Conservation (phyloP, 768 basidiomycete genomes). For the Suillus brevipes region DNA sequence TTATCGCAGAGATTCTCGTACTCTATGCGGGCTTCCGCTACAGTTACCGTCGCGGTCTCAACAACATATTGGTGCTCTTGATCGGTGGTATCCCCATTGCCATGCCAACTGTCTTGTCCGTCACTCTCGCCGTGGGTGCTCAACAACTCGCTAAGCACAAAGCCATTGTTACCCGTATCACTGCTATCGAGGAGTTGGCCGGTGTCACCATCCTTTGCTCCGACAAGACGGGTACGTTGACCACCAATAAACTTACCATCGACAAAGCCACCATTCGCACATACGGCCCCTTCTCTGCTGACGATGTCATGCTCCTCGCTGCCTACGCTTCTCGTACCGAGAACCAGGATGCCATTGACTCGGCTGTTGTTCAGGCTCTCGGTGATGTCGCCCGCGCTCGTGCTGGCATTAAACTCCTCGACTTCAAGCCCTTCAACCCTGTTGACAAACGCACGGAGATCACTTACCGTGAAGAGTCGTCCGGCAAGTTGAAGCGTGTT, state of each 20-base stretch:
- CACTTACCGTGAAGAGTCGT: constrained; percentile 91
- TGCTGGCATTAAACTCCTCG: constrained; percentile 90
- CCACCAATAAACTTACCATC: constrained; percentile 99
- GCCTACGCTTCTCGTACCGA: constrained; percentile 97
- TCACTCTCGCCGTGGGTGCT: constrained; percentile 97
- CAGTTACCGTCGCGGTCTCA: constrained; percentile 89
- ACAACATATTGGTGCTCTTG: constrained; percentile 97
- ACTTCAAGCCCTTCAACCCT: constrained; percentile 99
- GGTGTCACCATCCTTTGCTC: constrained; percentile 99
- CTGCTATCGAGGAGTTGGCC: constrained; percentile 96
- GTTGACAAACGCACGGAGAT: constrained; percentile 99
- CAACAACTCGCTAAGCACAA: constrained; percentile 99
- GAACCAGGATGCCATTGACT: constrained; percentile 98
- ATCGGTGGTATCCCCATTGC: constrained; percentile 99
- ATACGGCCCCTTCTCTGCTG: constrained; percentile 84
- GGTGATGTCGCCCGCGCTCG: constrained; percentile 76
- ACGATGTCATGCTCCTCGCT: constrained; percentile 90
- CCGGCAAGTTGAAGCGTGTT: constrained; percentile 97
- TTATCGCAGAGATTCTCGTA: constrained; percentile 89
- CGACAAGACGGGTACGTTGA: constrained; percentile 97
- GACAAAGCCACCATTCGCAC: constrained; percentile 90
- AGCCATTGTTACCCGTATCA: constrained; percentile 99
- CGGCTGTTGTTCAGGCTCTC: constrained; percentile 79
- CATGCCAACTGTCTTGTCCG: constrained; percentile 98
- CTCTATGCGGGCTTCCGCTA: constrained; percentile 93